Evolutionary conservation across 1,284 basidiomycete species (phyloP).

Genomic region (Ustilago lituana): DNA sequence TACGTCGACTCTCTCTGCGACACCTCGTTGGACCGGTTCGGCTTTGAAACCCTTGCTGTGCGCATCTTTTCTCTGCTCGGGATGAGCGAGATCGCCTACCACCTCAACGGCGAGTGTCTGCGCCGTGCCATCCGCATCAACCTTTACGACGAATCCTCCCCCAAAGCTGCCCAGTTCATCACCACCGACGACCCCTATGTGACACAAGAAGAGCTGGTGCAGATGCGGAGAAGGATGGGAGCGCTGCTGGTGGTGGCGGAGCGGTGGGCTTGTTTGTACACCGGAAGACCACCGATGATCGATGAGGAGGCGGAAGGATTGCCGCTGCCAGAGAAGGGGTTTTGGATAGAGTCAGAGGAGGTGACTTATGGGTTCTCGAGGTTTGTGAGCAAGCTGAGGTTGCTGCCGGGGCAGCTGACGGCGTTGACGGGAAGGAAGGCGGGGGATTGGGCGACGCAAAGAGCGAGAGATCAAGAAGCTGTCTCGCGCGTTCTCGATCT

Average conservation of each 20-base stretch:
- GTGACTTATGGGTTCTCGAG: conserved; percentile 1
- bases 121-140: conserved; percentile 29
- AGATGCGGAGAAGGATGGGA: conserved; percentile 26
- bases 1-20: conserved; percentile 16
- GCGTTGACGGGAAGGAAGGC: conserved; percentile 12
- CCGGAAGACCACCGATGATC: conserved; percentile 29
- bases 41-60: conserved; percentile 20
- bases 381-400: conserved; percentile 11
- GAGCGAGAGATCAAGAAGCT: conserved; percentile 25
- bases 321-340: neutral
- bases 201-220: conserved; percentile 14
- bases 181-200: conserved; percentile 6
- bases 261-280: conserved; percentile 28
- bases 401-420: conserved; percentile 15
- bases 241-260: conserved; percentile 16
- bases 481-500: conserved; percentile 18
- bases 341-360: conserved; percentile 12
- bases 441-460: conserved; percentile 22
- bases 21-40: conserved; percentile 28
- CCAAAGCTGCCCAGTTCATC: conserved; percentile 1
- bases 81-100: conserved; percentile 24
- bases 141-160: conserved; percentile 22
- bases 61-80: conserved; percentile 29
- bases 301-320: conserved; percentile 29
- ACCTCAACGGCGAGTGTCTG: conserved; percentile 24